phyloP scores from a whole-genome alignment of 2,329 filamentous ascomycete genomes.

The Macrophomina phaseolina region DNA sequence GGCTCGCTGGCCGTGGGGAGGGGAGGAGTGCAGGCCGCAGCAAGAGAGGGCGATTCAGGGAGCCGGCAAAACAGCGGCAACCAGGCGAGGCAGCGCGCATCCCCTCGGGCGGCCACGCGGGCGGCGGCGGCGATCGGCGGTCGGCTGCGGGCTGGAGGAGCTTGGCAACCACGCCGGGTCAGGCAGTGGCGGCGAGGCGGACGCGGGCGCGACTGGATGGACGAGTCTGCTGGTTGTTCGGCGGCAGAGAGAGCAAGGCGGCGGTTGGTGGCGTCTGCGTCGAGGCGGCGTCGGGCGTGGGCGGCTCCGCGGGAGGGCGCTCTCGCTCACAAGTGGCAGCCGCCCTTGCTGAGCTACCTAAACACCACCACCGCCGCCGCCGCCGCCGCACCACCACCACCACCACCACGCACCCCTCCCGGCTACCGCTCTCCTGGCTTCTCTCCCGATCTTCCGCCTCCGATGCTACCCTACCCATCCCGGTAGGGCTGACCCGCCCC shows the following conservation, averaged over 20 bases:
- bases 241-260: neutral
- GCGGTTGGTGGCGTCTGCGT: neutral
- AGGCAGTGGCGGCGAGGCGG: neutral
- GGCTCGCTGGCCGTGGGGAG: neutral
- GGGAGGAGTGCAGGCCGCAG: neutral
- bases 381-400: neutral
- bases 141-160: neutral
- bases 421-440: slow-evolving; percentile 1
- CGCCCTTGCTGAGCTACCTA: neutral
- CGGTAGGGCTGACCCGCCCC: neutral
- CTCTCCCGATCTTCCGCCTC: neutral
- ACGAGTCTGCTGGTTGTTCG: neutral
- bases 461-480: neutral
- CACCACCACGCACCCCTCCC: neutral
- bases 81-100: neutral
- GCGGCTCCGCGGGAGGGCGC: neutral
- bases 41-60: neutral
- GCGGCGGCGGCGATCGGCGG: neutral
- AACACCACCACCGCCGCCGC: neutral
- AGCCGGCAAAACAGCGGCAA: neutral
- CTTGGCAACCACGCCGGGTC: neutral
- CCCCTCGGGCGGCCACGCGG: slow-evolving; percentile 2
- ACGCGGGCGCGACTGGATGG: neutral
- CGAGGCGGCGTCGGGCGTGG: neutral
- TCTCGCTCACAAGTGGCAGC: neutral